A percentile compares a stretch with the other conserved stretches of the same genome.
Conservation (phyloP, 1,139 yeast genomes). For the Zygosaccharomyces pseudobailii region DNA sequence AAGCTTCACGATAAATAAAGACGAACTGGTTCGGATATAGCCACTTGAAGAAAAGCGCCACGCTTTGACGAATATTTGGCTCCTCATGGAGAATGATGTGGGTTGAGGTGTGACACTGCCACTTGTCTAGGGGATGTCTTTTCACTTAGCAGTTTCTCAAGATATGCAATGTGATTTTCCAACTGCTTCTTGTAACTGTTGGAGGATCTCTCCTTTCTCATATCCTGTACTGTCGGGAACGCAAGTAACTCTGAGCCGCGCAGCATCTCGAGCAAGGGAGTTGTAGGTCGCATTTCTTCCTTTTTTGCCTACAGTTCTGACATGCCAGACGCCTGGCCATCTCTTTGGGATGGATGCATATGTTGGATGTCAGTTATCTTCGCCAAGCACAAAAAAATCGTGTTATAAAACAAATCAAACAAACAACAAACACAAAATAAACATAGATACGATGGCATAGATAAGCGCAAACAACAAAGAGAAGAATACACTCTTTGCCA, state of each 20-base stretch:
- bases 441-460: not conserved
- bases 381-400: not conserved
- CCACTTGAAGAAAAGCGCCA: slow-evolving; percentile 53
- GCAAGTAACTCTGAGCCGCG: slow-evolving; percentile 42
- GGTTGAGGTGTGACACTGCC: slow-evolving; percentile 9
- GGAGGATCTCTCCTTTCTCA: slow-evolving; percentile 46
- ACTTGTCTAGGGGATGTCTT: slow-evolving; percentile 5
- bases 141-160: slow-evolving; percentile 12
- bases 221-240: slow-evolving; percentile 43
- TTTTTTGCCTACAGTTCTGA: slow-evolving; percentile 19
- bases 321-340: slow-evolving; percentile 18
- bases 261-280: slow-evolving; percentile 47
- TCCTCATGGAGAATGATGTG: slow-evolving; percentile 22
- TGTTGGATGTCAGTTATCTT: not conserved
- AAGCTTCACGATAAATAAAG: slow-evolving; percentile 55
- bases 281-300: slow-evolving; percentile 44
- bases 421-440: not conserved
- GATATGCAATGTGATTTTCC: slow-evolving; percentile 21
- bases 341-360: not conserved
- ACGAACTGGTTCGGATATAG: slow-evolving; percentile 55
- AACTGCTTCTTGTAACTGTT: slow-evolving; percentile 41
- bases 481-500: not conserved
- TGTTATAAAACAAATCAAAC: not conserved
- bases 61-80: slow-evolving; percentile 36
- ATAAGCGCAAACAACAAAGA: not conserved